Percentiles rank a stretch among this genome's conserved stretches.
Evolutionary conservation across 163 green algal genomes (phyloP).

Genomic region (Chlorella variabilis): DNA sequence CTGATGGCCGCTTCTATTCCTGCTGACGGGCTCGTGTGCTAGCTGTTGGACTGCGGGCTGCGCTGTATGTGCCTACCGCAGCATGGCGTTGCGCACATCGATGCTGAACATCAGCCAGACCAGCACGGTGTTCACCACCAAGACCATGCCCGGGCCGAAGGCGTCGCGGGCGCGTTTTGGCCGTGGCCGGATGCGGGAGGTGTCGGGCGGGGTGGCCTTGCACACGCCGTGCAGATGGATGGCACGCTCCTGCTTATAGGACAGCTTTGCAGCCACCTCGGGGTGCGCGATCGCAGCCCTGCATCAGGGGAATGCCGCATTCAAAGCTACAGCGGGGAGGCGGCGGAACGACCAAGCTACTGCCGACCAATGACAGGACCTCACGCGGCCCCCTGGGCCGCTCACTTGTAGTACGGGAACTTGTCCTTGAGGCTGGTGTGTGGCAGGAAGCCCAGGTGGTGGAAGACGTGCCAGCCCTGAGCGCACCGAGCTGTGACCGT

Average conservation of each 20-base stretch:
- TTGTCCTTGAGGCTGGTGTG: constrained; percentile 37
- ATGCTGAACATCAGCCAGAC: constrained; percentile 47
- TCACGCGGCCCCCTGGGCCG: background rate
- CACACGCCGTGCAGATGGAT: background rate
- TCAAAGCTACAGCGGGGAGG: background rate
- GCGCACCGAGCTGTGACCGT: constrained; percentile 3
- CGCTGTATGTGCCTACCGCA: constrained; percentile 7
- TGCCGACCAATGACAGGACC: background rate
- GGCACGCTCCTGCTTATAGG: background rate
- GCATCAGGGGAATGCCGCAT: background rate
- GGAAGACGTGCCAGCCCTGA: background rate
- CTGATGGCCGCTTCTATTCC: background rate
- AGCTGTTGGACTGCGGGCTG: background rate
- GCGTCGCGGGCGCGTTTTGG: constrained; percentile 22
- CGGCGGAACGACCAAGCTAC: no score
- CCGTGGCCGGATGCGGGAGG: background rate
- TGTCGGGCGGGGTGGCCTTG: constrained; percentile 2
- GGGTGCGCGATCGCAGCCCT: constrained; percentile 12
- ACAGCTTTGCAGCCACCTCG: background rate
- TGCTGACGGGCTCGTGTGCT: background rate
- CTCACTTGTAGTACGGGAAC: constrained; percentile 40
- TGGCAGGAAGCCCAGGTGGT: constrained; percentile 35
- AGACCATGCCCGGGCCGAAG: constrained; percentile 37
- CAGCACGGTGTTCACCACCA: constrained; percentile 41
- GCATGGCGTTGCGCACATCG: constrained; percentile 37